phyloP scores from a whole-genome alignment of 129 eudicot species.

The Saposhnikovia divaricata region DNA sequence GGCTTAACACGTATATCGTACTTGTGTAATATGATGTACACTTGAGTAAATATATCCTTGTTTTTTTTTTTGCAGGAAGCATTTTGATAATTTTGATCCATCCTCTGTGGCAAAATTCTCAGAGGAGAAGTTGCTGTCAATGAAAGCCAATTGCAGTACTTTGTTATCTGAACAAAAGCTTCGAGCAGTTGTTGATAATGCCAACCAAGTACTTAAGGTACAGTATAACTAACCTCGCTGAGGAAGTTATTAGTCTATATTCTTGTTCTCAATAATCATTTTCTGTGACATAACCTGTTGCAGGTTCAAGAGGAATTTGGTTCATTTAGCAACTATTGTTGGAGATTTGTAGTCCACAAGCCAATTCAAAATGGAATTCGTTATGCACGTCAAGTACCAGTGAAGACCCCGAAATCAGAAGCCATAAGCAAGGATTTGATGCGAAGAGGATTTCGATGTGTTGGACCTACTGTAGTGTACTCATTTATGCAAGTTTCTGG shows the following conservation, averaged over 20 bases:
- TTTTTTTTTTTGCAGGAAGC: slow-evolving; percentile 29
- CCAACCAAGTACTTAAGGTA: slow-evolving; percentile 63
- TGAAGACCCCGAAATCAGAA: slow-evolving; percentile 74
- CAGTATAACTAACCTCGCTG: neutral
- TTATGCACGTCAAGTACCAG: slow-evolving; percentile 67
- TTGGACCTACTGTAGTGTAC: slow-evolving; percentile 72
- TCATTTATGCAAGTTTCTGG: slow-evolving; percentile 89
- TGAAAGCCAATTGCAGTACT: slow-evolving; percentile 24
- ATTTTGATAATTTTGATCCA: slow-evolving; percentile 49
- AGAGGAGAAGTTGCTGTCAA: slow-evolving; percentile 37
- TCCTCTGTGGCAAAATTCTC: slow-evolving; percentile 52
- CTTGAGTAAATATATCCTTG: neutral
- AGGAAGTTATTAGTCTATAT: neutral
- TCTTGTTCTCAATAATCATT: neutral
- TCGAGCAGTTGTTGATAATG: slow-evolving; percentile 55
- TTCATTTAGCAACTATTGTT: slow-evolving; percentile 56
- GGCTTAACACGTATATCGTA: neutral
- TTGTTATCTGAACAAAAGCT: slow-evolving; percentile 66
- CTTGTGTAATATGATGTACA: neutral
- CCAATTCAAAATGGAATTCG: slow-evolving; percentile 47
- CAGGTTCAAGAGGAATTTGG: slow-evolving; percentile 81
- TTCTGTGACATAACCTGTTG: neutral
- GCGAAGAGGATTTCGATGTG: slow-evolving; percentile 68
- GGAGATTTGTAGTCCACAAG: slow-evolving; percentile 58
- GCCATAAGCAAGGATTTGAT: slow-evolving; percentile 72